These are phyloP conservation scores for Fistulinella staudtii DNA, from an alignment of 1,284 basidiomycete genomes.

Conservation along the genomic window DNA sequence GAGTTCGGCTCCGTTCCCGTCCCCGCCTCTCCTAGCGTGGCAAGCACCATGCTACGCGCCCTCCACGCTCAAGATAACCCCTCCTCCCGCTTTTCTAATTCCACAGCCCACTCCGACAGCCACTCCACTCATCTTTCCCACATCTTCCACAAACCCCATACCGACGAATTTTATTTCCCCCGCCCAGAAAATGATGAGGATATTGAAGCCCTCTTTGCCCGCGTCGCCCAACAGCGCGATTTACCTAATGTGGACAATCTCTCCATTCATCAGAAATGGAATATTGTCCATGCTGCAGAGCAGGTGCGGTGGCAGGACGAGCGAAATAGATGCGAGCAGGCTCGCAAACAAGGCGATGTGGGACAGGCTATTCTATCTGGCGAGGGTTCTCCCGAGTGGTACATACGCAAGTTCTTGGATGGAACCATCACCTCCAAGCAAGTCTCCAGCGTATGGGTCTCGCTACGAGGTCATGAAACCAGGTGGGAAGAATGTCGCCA, in stretches of 20 bases:
- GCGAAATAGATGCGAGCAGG: conserved; percentile 54
- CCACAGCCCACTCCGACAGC: conserved; percentile 46
- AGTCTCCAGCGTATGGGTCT: conserved; percentile 75
- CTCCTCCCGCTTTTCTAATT: conserved; percentile 57
- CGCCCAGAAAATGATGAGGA: conserved; percentile 71
- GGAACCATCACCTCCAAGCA: conserved; percentile 81
- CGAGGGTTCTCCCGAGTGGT: conserved; percentile 80
- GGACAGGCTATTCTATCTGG: conserved; percentile 49
- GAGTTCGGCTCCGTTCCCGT: conserved; percentile 46
- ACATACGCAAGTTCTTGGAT: conserved; percentile 87
- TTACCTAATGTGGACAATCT: conserved; percentile 59
- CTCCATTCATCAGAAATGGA: conserved; percentile 87
- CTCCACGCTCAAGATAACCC: conserved; percentile 57
- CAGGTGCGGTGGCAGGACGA: conserved; percentile 78
- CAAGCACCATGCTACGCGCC: conserved; percentile 40
- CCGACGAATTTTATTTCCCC: conserved; percentile 69
- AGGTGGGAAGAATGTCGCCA: conserved; percentile 43
- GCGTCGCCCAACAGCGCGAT: conserved; percentile 66
- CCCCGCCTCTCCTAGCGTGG: conserved; percentile 33
- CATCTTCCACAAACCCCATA: conserved; percentile 49
- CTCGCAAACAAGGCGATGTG: conserved; percentile 53
- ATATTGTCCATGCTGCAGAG: conserved; percentile 83
- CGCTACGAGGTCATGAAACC: conserved; percentile 77
- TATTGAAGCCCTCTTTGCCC: conserved; percentile 75
- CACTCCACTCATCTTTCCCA: conserved; percentile 54